Conservation (phyloP, 139 green algal genomes). For the Chlorella sorokiniana region DNA sequence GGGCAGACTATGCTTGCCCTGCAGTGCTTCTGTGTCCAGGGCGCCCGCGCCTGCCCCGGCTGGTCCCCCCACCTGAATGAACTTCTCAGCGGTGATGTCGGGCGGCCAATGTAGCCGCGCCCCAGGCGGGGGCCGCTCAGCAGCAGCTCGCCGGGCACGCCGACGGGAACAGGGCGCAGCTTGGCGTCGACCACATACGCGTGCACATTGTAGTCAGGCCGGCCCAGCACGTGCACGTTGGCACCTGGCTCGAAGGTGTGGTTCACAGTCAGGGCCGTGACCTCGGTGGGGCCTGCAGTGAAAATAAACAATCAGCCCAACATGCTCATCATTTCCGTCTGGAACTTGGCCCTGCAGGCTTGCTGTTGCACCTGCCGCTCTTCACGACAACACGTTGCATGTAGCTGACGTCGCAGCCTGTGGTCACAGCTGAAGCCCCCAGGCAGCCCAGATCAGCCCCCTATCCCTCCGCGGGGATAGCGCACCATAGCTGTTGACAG, state of each 20-base stretch:
- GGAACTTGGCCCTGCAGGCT: no score
- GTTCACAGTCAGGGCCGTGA: background rate
- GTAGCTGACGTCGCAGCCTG: no score
- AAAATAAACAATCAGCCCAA: no score
- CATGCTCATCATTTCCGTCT: no score
- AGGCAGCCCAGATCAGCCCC: no score
- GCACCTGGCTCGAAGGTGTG: background rate
- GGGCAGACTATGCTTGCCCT: no score
- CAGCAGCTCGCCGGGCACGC: constrained; percentile 58
- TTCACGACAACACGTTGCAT: no score
- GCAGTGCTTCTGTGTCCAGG: no score
- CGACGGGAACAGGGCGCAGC: constrained; percentile 11
- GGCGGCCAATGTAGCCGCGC: constrained; percentile 43
- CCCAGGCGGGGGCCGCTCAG: constrained; percentile 51
- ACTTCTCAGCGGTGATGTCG: constrained; percentile 54
- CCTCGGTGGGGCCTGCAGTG: constrained; percentile 18
- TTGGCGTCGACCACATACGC: background rate
- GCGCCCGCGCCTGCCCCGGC: no score
- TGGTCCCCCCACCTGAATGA: constrained; percentile 19
- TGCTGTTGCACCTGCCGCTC: no score
- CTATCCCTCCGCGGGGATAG: background rate
- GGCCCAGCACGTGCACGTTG: background rate
- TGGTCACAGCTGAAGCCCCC: no score
- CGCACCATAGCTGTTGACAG: background rate
- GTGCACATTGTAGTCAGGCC: background rate